Percentiles rank a stretch among this genome's conserved stretches.
Evolutionary conservation across 2,329 filamentous ascomycete genomes (phyloP).

Genomic region (Colletotrichum incanum): DNA sequence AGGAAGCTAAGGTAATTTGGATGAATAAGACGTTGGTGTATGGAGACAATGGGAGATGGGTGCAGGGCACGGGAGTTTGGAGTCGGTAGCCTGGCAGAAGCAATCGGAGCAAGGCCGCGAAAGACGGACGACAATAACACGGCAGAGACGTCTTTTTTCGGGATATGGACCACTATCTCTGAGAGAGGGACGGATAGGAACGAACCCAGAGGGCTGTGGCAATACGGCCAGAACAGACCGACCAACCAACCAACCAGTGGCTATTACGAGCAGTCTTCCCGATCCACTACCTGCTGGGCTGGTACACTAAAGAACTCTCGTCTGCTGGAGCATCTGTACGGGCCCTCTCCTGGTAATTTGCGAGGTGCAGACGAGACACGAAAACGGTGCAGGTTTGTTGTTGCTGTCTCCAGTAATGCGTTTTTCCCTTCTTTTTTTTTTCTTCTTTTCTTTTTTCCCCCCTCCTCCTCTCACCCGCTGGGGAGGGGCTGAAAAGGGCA

Average conservation of each 20-base stretch:
- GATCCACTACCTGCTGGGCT: conserved; percentile 5
- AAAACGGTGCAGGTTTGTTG: conserved; percentile 2
- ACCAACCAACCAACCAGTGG: conserved; percentile 1
- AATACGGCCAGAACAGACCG: conserved; percentile 7
- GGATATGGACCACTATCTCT: conserved; percentile 1
- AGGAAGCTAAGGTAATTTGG: conserved; percentile 32
- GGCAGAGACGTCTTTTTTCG: conserved; percentile 25
- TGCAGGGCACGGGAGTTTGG: conserved; percentile 22
- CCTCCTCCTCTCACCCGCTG: conserved; percentile 12
- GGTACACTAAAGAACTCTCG: conserved; percentile 12
- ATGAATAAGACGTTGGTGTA: conserved; percentile 34
- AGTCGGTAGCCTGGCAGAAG: background rate
- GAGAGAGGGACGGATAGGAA: background rate
- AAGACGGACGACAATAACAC: conserved; percentile 19
- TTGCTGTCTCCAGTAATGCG: background rate
- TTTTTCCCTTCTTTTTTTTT: background rate
- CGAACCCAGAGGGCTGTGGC: conserved; percentile 6
- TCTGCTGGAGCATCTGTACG: background rate
- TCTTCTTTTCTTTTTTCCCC: conserved; percentile 3
- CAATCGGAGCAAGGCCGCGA: conserved; percentile 4
- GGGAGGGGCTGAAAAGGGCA: conserved; percentile 29
- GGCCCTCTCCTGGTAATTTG: conserved; percentile 30
- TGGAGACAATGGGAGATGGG: conserved; percentile 28
- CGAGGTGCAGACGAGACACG: conserved; percentile 21
- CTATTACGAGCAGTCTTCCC: background rate